Evolutionary conservation across 768 basidiomycete species (phyloP), one percentile per base, ranked within the genome.

Genomic region (Calocybe indica): DNA sequence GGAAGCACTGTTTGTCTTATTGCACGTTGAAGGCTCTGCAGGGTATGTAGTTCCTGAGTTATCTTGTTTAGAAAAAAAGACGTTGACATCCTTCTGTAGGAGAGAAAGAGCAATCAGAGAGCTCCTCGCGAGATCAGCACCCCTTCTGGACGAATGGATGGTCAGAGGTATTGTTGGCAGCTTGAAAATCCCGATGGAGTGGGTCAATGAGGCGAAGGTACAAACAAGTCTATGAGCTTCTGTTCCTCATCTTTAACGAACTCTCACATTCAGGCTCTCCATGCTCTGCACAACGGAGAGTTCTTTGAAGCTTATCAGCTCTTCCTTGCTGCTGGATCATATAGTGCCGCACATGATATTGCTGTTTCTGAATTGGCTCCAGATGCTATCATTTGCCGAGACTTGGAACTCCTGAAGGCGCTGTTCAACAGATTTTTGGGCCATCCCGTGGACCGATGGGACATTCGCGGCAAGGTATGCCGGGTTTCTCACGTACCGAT

Each of bases 131-230:
- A 80, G 93, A 5, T 82, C 78, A 3, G 86, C 83, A 0, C 67
- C 75, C 5, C 75, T 67, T 46, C 60, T 90, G 7, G 81, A 89
- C 55, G 84, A 85, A 43, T 88, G 85, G 85, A 78, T 77, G 66
- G 78, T 74, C 11, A 75, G 81, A 12, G 88, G 85, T 12, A 68
- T 89, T 7, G 74, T 83, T 3, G 84, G 85, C 4, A 88, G 82
- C 57, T 67, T 96, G 30, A 83, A 84, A 53, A 77, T 98, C 31
- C 96, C 96, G 0, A 65, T 79, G 45, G 64, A 78, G 5, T 99
- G 95, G 94, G 76, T 97, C n/a, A 78, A 85, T 35, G 90, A 94
- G 60, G 88, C 92, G 8, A 87, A 88, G 78, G 92, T 90, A 39
- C 48, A 22, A 22, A 22, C 22, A 22, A 22, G 22, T 22, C 22